Percentiles rank a stretch among this genome's conserved stretches.
Conservation (phyloP, 352 stramenopile genomes). For the Phytophthora pistaciae region DNA sequence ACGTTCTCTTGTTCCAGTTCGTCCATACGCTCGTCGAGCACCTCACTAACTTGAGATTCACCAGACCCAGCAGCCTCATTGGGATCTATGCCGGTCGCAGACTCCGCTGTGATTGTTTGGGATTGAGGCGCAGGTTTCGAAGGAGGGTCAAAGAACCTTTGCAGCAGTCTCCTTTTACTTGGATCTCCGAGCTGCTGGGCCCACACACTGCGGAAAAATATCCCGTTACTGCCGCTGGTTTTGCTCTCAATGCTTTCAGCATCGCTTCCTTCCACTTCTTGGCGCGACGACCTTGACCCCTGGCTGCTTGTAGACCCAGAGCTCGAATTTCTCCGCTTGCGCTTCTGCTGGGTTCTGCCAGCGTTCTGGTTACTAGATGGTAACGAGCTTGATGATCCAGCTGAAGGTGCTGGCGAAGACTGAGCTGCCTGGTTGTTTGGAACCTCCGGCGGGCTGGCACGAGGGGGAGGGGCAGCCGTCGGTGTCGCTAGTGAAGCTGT, state of each 20-base stretch:
- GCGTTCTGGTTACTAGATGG: background rate
- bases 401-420: background rate
- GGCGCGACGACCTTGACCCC: background rate
- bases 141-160: slow-evolving; percentile 27
- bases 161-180: slow-evolving; percentile 28
- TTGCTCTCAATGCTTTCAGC: slow-evolving; percentile 3
- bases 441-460: background rate
- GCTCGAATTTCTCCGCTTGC: slow-evolving; percentile 7
- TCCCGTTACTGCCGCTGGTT: slow-evolving; percentile 1
- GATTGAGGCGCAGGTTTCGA: background rate
- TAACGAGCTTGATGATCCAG: background rate
- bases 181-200: slow-evolving; percentile 9
- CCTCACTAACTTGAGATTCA: background rate
- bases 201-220: slow-evolving; percentile 40
- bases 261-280: slow-evolving; percentile 8
- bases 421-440: background rate
- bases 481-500: background rate
- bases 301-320: background rate
- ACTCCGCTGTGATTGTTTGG: slow-evolving; percentile 8
- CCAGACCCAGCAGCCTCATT: background rate
- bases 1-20: background rate
- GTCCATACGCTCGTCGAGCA: background rate
- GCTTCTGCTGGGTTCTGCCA: slow-evolving; percentile 26
- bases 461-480: background rate
- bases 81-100: background rate